These are phyloP conservation scores for Phytophthora uliginosa DNA, from an alignment of 352 stramenopile genomes.

Conservation along the genomic window DNA sequence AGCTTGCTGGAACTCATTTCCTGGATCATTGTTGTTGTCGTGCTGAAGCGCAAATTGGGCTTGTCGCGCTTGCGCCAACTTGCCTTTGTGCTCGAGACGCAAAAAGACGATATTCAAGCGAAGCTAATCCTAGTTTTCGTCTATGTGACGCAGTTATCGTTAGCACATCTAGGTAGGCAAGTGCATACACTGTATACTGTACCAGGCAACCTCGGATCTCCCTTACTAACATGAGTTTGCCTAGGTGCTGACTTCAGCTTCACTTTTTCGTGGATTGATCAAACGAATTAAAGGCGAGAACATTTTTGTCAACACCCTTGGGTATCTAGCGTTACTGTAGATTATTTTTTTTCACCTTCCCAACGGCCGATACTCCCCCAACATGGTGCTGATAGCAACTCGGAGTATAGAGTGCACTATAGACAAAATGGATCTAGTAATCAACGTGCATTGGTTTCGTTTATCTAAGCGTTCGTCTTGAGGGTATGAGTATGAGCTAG, in stretches of 20 bases:
- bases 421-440: slow-evolving; percentile 9
- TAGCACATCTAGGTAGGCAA: slow-evolving; percentile 7
- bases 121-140: slow-evolving; percentile 25
- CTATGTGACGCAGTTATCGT: slow-evolving; percentile 38
- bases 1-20: slow-evolving; percentile 21
- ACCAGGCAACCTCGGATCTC: too few relatives aligned
- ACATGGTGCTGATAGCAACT: too few relatives aligned
- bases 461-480: slow-evolving; percentile 29
- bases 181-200: not conserved
- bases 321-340: too few relatives aligned
- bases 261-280: not conserved
- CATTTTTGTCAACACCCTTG: too few relatives aligned
- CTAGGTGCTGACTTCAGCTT: slow-evolving; percentile 4
- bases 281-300: not conserved
- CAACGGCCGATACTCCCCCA: too few relatives aligned
- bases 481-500: slow-evolving; percentile 21
- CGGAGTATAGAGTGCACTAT: not conserved
- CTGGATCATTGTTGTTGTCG: not conserved
- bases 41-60: slow-evolving; percentile 16
- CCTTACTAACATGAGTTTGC: not conserved
- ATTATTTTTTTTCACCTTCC: too few relatives aligned
- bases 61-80: slow-evolving; percentile 32
- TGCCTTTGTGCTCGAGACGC: slow-evolving; percentile 38
- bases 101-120: slow-evolving; percentile 27
- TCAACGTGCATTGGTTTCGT: slow-evolving; percentile 36